Conservation (phyloP, 2,329 filamentous ascomycete genomes). For the Calonectria leucothoes region DNA sequence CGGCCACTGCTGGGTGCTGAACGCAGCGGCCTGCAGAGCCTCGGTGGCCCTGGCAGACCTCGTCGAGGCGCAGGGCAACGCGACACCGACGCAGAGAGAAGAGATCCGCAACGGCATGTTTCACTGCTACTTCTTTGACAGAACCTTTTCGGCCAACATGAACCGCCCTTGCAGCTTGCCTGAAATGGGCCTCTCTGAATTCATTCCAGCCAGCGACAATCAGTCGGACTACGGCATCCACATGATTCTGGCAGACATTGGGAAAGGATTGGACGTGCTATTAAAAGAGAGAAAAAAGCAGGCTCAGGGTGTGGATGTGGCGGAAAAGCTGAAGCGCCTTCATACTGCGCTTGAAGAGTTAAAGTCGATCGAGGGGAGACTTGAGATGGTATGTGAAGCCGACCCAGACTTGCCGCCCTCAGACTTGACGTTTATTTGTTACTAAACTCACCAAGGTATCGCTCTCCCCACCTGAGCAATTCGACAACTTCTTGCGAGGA, state of each 20-base stretch:
- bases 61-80: not conserved
- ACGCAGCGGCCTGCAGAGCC: not conserved
- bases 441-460: not conserved
- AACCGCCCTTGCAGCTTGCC: conserved; percentile 2
- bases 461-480: not conserved
- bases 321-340: not conserved
- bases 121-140: conserved; percentile 12
- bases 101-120: not conserved
- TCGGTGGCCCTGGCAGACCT: not conserved
- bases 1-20: conserved; percentile 5
- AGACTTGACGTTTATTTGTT: not conserved
- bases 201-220: not conserved
- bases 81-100: not conserved
- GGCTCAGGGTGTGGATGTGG: not conserved
- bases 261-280: not conserved
- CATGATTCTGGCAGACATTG: not conserved
- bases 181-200: not conserved
- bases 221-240: not conserved
- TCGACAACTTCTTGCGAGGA: not conserved
- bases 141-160: not conserved
- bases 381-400: not conserved
- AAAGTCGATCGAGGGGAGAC: not conserved
- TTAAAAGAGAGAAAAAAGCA: not conserved
- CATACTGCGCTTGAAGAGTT: not conserved
- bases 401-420: too few species aligned